These are phyloP conservation scores for Kodamaea hsintzibuensis DNA, from an alignment of 805 yeast species.

Conservation along the genomic window DNA sequence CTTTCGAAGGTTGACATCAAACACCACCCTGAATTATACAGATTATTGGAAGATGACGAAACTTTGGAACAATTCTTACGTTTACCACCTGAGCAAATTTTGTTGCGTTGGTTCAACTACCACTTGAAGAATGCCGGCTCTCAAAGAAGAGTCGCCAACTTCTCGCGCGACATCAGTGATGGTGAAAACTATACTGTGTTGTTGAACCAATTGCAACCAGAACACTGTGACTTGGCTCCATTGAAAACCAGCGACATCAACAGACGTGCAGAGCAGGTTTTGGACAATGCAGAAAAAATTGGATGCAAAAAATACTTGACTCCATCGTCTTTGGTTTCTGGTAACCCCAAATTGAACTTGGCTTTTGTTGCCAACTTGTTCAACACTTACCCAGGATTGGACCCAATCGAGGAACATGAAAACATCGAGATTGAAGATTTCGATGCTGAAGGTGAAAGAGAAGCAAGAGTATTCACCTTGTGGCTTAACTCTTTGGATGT, in stretches of 20 bases:
- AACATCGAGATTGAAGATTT: constrained; percentile 95
- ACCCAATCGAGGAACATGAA: constrained; percentile 89
- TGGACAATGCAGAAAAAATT: constrained; percentile 84
- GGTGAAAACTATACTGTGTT: constrained; percentile 94
- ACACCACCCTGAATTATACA: constrained; percentile 92
- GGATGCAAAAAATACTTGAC: constrained; percentile 94
- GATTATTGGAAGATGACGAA: constrained; percentile 93
- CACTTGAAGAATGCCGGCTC: constrained; percentile 93
- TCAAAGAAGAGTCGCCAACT: constrained; percentile 81
- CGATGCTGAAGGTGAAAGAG: constrained; percentile 99
- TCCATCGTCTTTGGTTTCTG: constrained; percentile 88
- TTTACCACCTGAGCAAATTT: constrained; percentile 95
- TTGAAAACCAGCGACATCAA: constrained; percentile 73
- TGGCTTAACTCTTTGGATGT: constrained; percentile 98
- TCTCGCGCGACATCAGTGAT: constrained; percentile 84
- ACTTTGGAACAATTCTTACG: constrained; percentile 95
- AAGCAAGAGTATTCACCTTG: constrained; percentile 95
- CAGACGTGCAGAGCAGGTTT: constrained; percentile 83
- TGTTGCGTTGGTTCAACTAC: constrained; percentile 96
- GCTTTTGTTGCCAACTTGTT: constrained; percentile 97
- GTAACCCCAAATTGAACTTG: constrained; percentile 93
- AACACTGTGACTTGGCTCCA: constrained; percentile 77
- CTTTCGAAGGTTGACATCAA: constrained; percentile 94
- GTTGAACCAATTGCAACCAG: constrained; percentile 85
- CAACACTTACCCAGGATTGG: constrained; percentile 95